Evolutionary conservation across 129 eudicot genomes (phyloP).

Genomic region (Helianthus tuberosus): DNA sequence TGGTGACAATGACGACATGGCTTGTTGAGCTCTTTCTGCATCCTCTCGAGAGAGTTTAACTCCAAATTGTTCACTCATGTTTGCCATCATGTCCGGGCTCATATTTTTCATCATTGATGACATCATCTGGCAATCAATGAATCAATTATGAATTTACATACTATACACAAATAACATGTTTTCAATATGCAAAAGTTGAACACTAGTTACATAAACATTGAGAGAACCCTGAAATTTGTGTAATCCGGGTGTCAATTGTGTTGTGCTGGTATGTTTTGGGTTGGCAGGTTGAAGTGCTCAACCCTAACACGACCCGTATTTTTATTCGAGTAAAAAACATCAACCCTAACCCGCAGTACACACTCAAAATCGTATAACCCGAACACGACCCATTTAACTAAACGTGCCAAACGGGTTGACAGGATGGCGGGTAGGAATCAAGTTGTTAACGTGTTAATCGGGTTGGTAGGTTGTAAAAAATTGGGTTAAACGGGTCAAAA

Average conservation of each 20-base stretch:
- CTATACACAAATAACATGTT: background rate
- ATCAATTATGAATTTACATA: background rate
- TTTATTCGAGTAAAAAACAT: no score
- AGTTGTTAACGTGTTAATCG: no score
- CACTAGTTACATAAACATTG: background rate
- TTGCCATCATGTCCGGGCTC: constrained; percentile 98
- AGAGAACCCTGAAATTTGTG: background rate
- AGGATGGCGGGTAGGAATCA: no score
- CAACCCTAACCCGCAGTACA: no score
- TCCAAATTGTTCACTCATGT: constrained; percentile 95
- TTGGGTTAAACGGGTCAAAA: no score
- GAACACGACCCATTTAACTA: no score
- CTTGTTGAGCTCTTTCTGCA: constrained; percentile 95
- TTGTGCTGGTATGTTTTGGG: no score
- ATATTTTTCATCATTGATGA: constrained; percentile 91
- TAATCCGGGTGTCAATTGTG: background rate
- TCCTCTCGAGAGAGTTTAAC: constrained; percentile 84
- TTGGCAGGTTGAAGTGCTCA: no score
- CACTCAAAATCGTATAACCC: no score
- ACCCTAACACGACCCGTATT: no score
- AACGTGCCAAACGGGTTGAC: no score
- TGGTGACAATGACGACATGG: constrained; percentile 95
- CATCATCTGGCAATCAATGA: constrained; percentile 69
- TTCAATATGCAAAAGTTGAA: background rate
- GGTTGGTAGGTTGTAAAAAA: no score